Evolutionary conservation across 257 asterid species (phyloP).

Genomic region (Osmanthus fragrans): DNA sequence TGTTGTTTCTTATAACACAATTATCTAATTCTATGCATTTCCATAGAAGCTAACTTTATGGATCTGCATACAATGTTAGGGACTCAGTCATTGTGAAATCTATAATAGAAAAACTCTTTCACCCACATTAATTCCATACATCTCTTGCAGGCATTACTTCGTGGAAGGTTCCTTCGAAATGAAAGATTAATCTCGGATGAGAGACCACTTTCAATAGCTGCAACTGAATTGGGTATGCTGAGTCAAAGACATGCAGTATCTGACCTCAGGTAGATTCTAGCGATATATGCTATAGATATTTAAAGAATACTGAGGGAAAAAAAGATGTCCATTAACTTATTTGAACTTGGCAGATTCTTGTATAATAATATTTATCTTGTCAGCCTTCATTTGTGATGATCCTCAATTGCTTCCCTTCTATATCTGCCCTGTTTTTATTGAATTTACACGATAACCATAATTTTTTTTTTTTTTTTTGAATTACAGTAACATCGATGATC

Average conservation of each 20-base stretch:
- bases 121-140: constrained; percentile 11
- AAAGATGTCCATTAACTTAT: neutral
- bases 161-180: constrained; percentile 76
- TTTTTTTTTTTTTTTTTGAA: neutral
- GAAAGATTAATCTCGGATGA: constrained; percentile 45
- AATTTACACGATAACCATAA: neutral
- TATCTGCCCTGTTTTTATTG: neutral
- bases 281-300: neutral
- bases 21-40: neutral
- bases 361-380: neutral
- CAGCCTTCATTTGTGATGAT: neutral
- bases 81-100: constrained; percentile 14
- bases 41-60: neutral
- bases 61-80: neutral
- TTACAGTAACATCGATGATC: neutral
- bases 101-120: neutral
- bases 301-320: neutral
- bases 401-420: neutral
- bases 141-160: constrained; percentile 66
- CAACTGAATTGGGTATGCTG: constrained; percentile 71
- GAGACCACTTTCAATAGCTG: constrained; percentile 58
- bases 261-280: constrained; percentile 59
- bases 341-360: neutral
- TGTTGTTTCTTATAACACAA: neutral
- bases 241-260: constrained; percentile 78